These are phyloP conservation scores for Takakia lepidozioides DNA, from an alignment of 225 moss, liverwort and hornwort genomes.

Conservation along the genomic window DNA sequence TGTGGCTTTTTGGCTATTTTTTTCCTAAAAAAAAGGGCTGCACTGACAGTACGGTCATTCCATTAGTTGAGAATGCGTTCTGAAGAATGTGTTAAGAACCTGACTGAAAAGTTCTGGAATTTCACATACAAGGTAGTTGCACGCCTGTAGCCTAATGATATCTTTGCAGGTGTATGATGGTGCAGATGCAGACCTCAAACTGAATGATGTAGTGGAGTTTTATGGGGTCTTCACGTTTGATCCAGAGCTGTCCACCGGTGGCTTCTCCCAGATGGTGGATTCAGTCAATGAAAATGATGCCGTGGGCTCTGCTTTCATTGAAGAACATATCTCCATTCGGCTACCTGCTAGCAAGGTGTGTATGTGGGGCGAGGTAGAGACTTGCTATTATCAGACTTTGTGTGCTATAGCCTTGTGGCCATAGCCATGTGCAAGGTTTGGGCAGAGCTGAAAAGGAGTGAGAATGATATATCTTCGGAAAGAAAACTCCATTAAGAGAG, in stretches of 20 bases:
- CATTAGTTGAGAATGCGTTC: too few species aligned
- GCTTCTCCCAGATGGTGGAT: conserved; percentile 25
- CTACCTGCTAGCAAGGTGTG: conserved; percentile 90
- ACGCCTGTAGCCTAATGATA: too few species aligned
- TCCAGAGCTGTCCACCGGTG: conserved; percentile 53
- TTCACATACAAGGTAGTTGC: too few species aligned
- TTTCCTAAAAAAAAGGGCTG: too few species aligned
- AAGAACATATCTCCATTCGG: conserved; percentile 47
- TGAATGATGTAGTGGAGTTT: conserved; percentile 89
- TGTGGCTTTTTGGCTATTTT: too few species aligned
- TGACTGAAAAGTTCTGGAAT: too few species aligned
- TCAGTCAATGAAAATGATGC: conserved; percentile 24
- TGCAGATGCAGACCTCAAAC: conserved; percentile 63
- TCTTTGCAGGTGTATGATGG: conserved; percentile 87
- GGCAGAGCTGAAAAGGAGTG: too few species aligned
- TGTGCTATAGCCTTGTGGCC: background rate
- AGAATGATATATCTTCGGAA: too few species aligned
- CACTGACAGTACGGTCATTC: too few species aligned
- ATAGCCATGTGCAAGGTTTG: too few species aligned
- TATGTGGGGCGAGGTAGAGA: background rate
- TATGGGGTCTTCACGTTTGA: conserved; percentile 87
- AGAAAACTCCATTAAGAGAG: too few species aligned
- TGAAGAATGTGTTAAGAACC: too few species aligned
- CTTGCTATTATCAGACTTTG: background rate
- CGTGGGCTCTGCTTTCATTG: conserved; percentile 38